Base-by-base conservation (phyloP, 2,329 filamentous ascomycete genomes). In the Colletotrichum cordylinicola region DNA sequence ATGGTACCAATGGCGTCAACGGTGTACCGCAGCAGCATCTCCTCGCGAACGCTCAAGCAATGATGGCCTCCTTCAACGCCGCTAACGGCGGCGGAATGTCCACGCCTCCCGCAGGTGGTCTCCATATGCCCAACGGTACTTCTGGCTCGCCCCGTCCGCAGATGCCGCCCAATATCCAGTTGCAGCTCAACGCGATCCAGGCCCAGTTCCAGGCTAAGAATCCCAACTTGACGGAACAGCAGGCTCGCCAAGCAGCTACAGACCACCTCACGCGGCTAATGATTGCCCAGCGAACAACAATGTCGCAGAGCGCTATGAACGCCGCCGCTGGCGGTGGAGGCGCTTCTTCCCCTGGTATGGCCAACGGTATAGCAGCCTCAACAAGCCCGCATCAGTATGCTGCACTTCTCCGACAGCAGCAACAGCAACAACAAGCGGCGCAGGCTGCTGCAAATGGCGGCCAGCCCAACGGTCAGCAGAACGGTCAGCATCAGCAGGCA, bases 381-480 rank as follows among this genome's bases (percentile, higher is more conserved):
- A 85, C 86, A 2, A 90, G 88, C 72, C 90, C 90, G 33, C 90
- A 92, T 55, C 90, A 92, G 77, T 92, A 92, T 79, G 90, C 90
- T 2, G 90, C 91, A 72, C 83, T 92, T 39, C 86, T 92, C 10
- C 84, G 90, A 60, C 89, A 90, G 52, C 90, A 92, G 78, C 90
- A 91, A 77, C 89, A 91, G 76, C 85, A 86, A 73, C 83, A 84
- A 74, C 83, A 84, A 10, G 80, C 81, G 4, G 81, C 80, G 9
- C 76, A 84, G 75, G 84, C 84, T 13, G 82, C 82, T 12, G 80
- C 80, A 0, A 70, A 76, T 48, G 79, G 68, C 16, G 66, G 60
- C 18, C 76, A 79, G 31, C 80, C 78, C 5, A 82, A 82, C 18
- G 56, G 76, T 43, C 78, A 75, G 33, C 71, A 76, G n/a, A 70